Percentiles rank a stretch among this genome's conserved stretches.
These are phyloP conservation scores for Parafenestella ontariensis DNA, from an alignment of 2,329 filamentous ascomycete genomes.

Conservation along the genomic window DNA sequence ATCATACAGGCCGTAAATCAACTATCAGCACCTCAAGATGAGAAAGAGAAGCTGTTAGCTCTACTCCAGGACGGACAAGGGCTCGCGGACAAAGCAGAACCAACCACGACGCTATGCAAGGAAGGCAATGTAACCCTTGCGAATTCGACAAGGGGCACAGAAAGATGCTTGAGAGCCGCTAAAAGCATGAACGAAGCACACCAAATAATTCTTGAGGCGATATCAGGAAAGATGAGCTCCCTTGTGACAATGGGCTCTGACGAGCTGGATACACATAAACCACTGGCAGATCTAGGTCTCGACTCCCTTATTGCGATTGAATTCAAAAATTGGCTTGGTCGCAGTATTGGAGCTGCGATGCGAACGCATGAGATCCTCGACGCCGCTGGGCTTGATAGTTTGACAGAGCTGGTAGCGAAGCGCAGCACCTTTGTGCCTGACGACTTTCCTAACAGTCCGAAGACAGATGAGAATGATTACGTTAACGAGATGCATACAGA, in stretches of 20 bases:
- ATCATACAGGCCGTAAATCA: not conserved
- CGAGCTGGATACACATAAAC: not conserved
- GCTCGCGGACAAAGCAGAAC: not conserved
- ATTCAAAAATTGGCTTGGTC: not conserved
- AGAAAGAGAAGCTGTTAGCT: not conserved
- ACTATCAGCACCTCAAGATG: not conserved
- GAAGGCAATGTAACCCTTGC: not conserved
- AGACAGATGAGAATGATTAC: not conserved
- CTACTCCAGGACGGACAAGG: not conserved
- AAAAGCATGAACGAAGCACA: not conserved
- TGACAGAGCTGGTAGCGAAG: not conserved
- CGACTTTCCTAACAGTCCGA: not conserved
- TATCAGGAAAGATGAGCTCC: not conserved
- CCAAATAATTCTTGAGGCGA: not conserved
- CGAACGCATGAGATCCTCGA: not conserved
- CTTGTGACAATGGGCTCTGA: not conserved
- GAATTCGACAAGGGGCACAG: not conserved
- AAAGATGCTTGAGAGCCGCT: not conserved
- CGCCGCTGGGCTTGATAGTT: not conserved
- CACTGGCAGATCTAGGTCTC: not conserved
- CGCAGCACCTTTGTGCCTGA: not conserved
- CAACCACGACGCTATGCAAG: not conserved
- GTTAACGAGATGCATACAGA: not conserved
- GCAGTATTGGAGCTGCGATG: not conserved
- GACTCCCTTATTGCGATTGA: not conserved